Evolutionary conservation across 1,284 basidiomycete species (phyloP).

Genomic region (Ustilago lituana): DNA sequence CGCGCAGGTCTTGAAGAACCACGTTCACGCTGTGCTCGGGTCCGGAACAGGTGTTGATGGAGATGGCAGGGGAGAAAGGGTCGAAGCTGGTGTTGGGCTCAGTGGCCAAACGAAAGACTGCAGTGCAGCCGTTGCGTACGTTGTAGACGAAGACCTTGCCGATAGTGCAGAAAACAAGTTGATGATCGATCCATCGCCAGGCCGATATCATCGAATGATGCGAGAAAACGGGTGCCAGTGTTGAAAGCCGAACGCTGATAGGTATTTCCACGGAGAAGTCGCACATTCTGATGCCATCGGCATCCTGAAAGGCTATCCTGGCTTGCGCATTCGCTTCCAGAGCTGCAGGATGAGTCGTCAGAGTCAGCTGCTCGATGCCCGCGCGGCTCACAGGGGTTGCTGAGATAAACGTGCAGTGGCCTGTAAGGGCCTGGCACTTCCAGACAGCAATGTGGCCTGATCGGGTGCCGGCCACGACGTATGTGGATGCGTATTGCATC

Average conservation of each 20-base stretch:
- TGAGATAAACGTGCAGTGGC: conserved; percentile 23
- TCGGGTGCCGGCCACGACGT: conserved; percentile 27
- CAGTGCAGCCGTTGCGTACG: not conserved
- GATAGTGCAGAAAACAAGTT: conserved; percentile 26
- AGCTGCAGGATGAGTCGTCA: conserved; percentile 2
- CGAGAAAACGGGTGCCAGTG: not conserved
- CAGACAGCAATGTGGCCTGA: conserved; percentile 37
- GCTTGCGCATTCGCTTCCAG: not conserved
- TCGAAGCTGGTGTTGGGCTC: conserved; percentile 10
- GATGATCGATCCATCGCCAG: conserved; percentile 25
- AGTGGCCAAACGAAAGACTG: not conserved
- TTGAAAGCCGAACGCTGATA: conserved; percentile 1
- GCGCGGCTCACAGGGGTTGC: conserved; percentile 21
- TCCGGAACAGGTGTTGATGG: conserved; percentile 6
- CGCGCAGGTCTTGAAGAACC: conserved; percentile 31
- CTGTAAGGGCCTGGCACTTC: conserved; percentile 18
- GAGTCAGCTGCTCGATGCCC: conserved; percentile 16
- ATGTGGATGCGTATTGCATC: too few species aligned
- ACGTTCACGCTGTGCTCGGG: not conserved
- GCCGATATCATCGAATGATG: conserved; percentile 19
- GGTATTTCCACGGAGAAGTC: conserved; percentile 3
- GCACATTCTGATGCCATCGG: conserved; percentile 14
- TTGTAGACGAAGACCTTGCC: conserved; percentile 19
- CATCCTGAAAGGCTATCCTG: conserved; percentile 28
- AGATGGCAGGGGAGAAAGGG: conserved; percentile 21